A percentile compares a stretch with the other conserved stretches of the same genome.
Conservation (phyloP, 192 early-diverging fungal species). For the Coemansia erecta region DNA sequence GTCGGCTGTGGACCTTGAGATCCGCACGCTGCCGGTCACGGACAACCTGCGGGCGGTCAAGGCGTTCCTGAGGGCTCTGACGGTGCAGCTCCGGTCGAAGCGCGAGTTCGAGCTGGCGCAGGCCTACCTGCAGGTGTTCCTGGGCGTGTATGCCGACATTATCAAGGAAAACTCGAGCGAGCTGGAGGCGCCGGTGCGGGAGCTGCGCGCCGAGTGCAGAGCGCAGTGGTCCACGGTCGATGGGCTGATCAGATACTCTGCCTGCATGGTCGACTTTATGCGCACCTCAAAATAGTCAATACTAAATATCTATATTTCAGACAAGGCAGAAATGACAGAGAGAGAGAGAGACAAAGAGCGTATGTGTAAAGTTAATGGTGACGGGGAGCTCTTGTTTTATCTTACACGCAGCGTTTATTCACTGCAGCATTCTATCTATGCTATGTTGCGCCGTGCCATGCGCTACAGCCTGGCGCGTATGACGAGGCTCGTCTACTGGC, state of each 20-base stretch:
- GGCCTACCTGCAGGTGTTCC: slow-evolving; percentile 73
- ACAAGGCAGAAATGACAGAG: too few species aligned
- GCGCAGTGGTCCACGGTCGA: slow-evolving; percentile 40
- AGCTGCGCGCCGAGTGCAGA: slow-evolving; percentile 30
- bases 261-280: slow-evolving; percentile 53
- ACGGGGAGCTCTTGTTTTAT: too few species aligned
- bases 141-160: slow-evolving; percentile 79
- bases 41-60: slow-evolving; percentile 60
- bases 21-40: slow-evolving; percentile 73
- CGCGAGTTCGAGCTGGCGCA: slow-evolving; percentile 88
- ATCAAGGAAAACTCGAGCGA: slow-evolving; percentile 61
- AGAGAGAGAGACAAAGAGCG: too few species aligned
- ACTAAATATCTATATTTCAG: too few species aligned
- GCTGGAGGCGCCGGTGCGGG: slow-evolving; percentile 48
- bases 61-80: slow-evolving; percentile 66
- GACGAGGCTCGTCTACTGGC: not conserved
- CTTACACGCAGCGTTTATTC: not conserved
- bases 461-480: too few species aligned
- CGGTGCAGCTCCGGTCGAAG: slow-evolving; percentile 58
- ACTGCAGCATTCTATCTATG: too few species aligned
- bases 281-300: slow-evolving; percentile 23
- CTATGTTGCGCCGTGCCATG: too few species aligned
- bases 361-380: too few species aligned
- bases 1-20: slow-evolving; percentile 80
- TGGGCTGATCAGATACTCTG: slow-evolving; percentile 45